Percentiles rank a stretch among this genome's conserved stretches.
Conservation (phyloP, 495 filamentous ascomycete species). For the Clavariopsis aquatica region DNA sequence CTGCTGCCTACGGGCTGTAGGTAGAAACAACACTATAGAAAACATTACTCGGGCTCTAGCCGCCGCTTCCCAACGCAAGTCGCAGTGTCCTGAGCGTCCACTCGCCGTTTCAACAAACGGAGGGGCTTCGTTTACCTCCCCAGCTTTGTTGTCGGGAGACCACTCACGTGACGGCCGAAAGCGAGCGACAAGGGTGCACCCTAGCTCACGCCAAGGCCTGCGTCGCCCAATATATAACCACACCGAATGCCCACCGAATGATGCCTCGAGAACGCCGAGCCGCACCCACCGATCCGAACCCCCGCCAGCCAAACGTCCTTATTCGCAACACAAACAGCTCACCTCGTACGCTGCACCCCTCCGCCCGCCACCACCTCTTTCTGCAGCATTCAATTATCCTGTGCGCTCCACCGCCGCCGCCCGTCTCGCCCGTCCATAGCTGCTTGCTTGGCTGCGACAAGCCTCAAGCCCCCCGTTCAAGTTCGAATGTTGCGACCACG, state of each 20-base stretch:
- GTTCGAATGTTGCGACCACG: conserved; percentile 27
- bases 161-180: conserved; percentile 1
- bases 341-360: neutral
- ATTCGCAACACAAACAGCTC: neutral
- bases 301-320: neutral
- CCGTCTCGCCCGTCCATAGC: neutral
- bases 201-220: neutral
- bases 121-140: neutral
- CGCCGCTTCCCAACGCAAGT: too few species aligned
- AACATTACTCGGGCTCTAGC: too few species aligned
- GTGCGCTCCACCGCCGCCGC: neutral
- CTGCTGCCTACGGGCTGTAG: too few species aligned
- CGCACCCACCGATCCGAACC: neutral
- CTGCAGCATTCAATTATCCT: neutral
- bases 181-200: neutral
- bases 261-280: neutral
- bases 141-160: neutral
- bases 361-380: neutral
- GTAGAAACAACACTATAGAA: too few species aligned
- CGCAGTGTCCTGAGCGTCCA: neutral
- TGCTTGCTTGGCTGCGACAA: conserved; percentile 9
- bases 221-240: neutral
- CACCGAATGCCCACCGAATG: neutral
- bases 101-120: neutral
- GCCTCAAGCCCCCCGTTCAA: conserved; percentile 5